Percentiles rank a stretch among this genome's conserved stretches.
These are phyloP conservation scores for Jaltomata sinuosa DNA, from an alignment of 257 asterid genomes.

Conservation along the genomic window DNA sequence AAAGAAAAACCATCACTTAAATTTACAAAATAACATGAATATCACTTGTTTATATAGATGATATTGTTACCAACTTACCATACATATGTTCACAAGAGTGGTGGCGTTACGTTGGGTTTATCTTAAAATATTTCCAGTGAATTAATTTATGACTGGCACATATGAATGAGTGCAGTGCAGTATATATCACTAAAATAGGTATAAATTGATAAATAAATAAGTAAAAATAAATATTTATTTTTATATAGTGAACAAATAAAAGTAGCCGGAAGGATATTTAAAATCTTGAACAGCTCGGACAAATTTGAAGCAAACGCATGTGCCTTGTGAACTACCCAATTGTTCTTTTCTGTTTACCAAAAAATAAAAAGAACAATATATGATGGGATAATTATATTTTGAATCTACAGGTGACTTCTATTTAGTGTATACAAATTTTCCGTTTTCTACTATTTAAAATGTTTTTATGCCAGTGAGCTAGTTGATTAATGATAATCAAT, in stretches of 20 bases:
- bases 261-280: not conserved
- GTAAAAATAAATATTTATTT: too few relatives aligned
- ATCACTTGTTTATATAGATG: too few relatives aligned
- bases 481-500: not conserved
- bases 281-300: not conserved
- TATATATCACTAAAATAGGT: too few relatives aligned
- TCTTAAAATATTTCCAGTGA: not conserved
- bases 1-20: too few relatives aligned
- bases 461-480: not conserved
- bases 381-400: not conserved
- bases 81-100: not conserved
- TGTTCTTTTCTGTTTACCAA: not conserved
- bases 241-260: too few relatives aligned
- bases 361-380: too few relatives aligned
- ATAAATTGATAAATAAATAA: too few relatives aligned
- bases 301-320: not conserved
- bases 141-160: not conserved
- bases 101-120: not conserved
- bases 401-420: not conserved
- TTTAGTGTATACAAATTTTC: not conserved
- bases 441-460: not conserved
- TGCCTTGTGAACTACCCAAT: not conserved
- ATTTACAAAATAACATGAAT: too few relatives aligned
- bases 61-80: not conserved
- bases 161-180: not conserved